Evolutionary conservation across 306 rosid species (phyloP).

Genomic region (Gleditsia sinensis): DNA sequence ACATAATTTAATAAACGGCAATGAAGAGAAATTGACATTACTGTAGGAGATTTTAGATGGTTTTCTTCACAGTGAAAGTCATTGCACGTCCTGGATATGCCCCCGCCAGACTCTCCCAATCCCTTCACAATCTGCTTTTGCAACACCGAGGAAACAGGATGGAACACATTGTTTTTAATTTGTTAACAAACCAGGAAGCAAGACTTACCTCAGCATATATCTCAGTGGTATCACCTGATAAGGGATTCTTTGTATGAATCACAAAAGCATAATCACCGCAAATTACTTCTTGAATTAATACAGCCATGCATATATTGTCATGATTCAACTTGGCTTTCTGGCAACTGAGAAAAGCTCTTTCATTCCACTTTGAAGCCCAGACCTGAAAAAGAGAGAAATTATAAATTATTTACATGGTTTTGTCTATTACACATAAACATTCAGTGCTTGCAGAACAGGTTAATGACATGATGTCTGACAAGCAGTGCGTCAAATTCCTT

Average conservation of each 20-base stretch:
- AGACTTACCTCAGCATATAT: constrained; percentile 40
- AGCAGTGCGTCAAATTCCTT: not conserved
- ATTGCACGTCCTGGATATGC: constrained; percentile 44
- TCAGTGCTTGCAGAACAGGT: not conserved
- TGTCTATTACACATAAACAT: not conserved
- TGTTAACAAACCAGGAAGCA: not conserved
- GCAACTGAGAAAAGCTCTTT: constrained; percentile 41
- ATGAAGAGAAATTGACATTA: constrained; percentile 21
- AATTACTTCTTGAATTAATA: constrained; percentile 42
- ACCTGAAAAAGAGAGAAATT: constrained; percentile 28
- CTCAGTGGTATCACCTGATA: constrained; percentile 34
- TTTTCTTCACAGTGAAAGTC: constrained; percentile 40
- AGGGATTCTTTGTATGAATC: constrained; percentile 39
- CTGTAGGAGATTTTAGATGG: constrained; percentile 30
- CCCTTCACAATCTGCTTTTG: constrained; percentile 44
- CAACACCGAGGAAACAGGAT: not conserved
- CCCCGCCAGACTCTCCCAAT: constrained; percentile 41
- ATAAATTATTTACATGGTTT: not conserved
- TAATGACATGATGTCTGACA: not conserved
- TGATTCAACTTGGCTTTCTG: constrained; percentile 36
- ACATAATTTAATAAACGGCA: not conserved
- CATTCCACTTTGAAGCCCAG: constrained; percentile 56
- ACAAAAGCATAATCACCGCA: constrained; percentile 44
- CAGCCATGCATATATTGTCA: constrained; percentile 40
- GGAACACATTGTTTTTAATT: not conserved